A percentile compares a stretch with the other conserved stretches of the same genome.
These are phyloP conservation scores for Jackrogersella multiformis DNA, from an alignment of 495 filamentous ascomycete genomes.

Conservation along the genomic window DNA sequence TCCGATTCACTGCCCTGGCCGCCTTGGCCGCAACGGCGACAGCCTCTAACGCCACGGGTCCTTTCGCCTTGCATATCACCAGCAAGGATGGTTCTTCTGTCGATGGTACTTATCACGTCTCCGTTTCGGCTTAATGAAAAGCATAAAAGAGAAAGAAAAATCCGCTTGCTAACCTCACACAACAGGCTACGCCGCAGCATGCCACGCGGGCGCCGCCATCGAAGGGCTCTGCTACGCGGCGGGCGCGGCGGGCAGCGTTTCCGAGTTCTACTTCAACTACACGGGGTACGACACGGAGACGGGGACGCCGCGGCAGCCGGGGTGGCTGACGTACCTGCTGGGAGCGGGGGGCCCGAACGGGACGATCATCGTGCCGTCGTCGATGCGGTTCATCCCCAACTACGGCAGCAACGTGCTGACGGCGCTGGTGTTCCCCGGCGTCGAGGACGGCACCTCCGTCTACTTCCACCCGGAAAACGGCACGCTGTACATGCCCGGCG, in stretches of 20 bases:
- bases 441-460: slow-evolving; percentile 12
- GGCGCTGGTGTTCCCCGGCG: slow-evolving; percentile 13
- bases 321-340: slow-evolving; percentile 21
- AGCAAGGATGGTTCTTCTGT: slow-evolving; percentile 30
- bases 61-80: slow-evolving; percentile 38
- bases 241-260: slow-evolving; percentile 12
- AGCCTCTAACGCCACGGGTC: slow-evolving; percentile 33
- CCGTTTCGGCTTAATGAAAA: background rate
- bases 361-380: slow-evolving; percentile 9
- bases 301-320: slow-evolving; percentile 22
- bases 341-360: slow-evolving; percentile 11
- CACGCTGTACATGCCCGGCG: slow-evolving; percentile 24
- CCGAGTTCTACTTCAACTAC: slow-evolving; percentile 36
- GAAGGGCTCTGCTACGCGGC: slow-evolving; percentile 36
- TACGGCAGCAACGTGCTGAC: slow-evolving; percentile 24
- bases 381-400: slow-evolving; percentile 8
- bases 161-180: background rate
- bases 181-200: slow-evolving; percentile 35
- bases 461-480: slow-evolving; percentile 28
- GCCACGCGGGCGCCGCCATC: slow-evolving; percentile 37
- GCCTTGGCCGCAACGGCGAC: slow-evolving; percentile 18
- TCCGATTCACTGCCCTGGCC: slow-evolving; percentile 10
- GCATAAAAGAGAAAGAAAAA: background rate
- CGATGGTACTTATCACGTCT: slow-evolving; percentile 21
- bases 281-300: slow-evolving; percentile 24